Evolutionary conservation across 2,329 filamentous ascomycete genomes (phyloP).

Genomic region (Trichoderma arundinaceum): DNA sequence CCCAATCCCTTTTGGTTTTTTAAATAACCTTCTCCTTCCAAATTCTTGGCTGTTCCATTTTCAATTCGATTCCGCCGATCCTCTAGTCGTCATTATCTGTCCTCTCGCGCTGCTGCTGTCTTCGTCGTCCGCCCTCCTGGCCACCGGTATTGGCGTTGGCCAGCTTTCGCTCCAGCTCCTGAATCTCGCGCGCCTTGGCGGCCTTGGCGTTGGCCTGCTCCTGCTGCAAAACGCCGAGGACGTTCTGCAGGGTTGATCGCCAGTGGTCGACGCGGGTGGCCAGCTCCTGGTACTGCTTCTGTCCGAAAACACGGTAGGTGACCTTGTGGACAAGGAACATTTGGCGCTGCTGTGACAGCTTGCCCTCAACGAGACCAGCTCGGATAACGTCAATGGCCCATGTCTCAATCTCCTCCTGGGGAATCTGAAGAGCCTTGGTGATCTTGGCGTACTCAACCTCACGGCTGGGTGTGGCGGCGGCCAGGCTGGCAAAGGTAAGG

Average conservation of each 20-base stretch:
- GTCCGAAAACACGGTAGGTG: slow-evolving; percentile 94
- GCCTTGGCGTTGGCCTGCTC: slow-evolving; percentile 81
- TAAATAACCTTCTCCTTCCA: slow-evolving; percentile 1
- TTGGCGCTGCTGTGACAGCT: slow-evolving; percentile 89
- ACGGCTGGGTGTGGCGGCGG: slow-evolving; percentile 80
- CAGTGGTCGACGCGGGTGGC: slow-evolving; percentile 89
- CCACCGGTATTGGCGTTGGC: slow-evolving; percentile 47
- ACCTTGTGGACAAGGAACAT: slow-evolving; percentile 95
- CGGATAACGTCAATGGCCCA: slow-evolving; percentile 99
- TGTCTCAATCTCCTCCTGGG: slow-evolving; percentile 85
- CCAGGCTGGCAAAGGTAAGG: slow-evolving; percentile 87
- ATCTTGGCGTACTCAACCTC: slow-evolving; percentile 89
- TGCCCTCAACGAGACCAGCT: slow-evolving; percentile 92
- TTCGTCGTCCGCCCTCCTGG: slow-evolving; percentile 42
- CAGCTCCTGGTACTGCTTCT: slow-evolving; percentile 98
- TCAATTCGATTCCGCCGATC: slow-evolving; percentile 31
- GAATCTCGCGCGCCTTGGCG: slow-evolving; percentile 77
- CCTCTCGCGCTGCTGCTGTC: slow-evolving; percentile 49
- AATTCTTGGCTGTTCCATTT: slow-evolving; percentile 16
- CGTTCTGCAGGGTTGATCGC: slow-evolving; percentile 79
- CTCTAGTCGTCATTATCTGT: slow-evolving; percentile 63
- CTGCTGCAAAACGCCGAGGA: slow-evolving; percentile 76
- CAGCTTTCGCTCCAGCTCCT: slow-evolving; percentile 72
- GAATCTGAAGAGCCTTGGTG: slow-evolving; percentile 81
- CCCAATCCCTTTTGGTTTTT: slow-evolving; percentile 32